Base-by-base conservation (phyloP, 805 yeast genomes). In the Lipomyces anomalus region DNA sequence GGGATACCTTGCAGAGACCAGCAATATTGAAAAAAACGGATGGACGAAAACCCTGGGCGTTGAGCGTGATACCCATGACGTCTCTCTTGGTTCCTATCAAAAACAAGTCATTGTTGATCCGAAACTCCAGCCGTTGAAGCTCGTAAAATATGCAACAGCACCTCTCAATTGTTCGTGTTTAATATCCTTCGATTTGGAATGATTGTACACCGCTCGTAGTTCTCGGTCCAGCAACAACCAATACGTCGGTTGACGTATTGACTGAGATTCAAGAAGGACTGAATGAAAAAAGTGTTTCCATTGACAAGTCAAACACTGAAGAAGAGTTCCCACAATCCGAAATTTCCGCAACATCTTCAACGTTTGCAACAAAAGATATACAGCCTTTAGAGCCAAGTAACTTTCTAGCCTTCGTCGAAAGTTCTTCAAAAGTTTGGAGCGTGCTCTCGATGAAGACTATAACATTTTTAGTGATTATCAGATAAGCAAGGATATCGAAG, bases 371-470 rank as follows among this genome's bases (percentile, higher is more conserved):
- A 28, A 28, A 28, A 28, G 32, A 28, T 11, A n/a, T n/a, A n/a
- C n/a, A n/a, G 22, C 30, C 22, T 17, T 9, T 20, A 17, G 43
- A 35, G 22, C 22, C 13, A 3, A 36, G 28, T n/a, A 16, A 28
- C 18, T 48, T 50, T 26, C 22, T 43, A 7, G 44, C 9, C 16
- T 65, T 65, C 40, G 42, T 64, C 6, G 56, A 55, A 13, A 54
- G 57, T 30, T 57, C 65, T 2, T 50, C 65, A 32, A 62, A 62
- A 33, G 60, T 68, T 49, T 67, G 5, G 62, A 50, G 39, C 61
- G 64, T 17, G 63, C 61, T 13, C 33, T 59, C 4, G 61, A 59
- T 6, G 57, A 54, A 9, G 61, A 55, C 43, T 61, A 59, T 35
- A 64, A 67, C 40, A 46, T 64, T 9, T 44, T 61, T 11, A 42